Evolutionary conservation across 2,329 filamentous ascomycete genomes (phyloP).

Genomic region (Ascochyta clinopodiicola): DNA sequence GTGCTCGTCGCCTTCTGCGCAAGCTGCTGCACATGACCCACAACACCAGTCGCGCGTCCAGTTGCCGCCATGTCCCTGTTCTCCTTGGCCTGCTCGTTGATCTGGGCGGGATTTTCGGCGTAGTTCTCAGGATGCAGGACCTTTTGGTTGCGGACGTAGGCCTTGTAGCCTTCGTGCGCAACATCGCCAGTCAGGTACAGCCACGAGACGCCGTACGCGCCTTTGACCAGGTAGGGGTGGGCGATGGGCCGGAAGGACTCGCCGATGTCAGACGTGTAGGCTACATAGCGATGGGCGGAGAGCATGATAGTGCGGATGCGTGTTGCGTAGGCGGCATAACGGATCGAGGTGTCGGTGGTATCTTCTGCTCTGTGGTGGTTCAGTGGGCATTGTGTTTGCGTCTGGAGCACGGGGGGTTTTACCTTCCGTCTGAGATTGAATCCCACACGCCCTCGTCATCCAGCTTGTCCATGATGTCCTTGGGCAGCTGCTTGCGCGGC

Average conservation of each 20-base stretch:
- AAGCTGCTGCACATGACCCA: conserved; percentile 31
- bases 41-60: conserved; percentile 27
- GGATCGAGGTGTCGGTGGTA: conserved; percentile 82
- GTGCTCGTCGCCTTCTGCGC: conserved; percentile 30
- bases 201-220: conserved; percentile 92
- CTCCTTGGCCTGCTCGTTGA: conserved; percentile 43
- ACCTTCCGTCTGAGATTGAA: conserved; percentile 80
- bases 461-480: conserved; percentile 61
- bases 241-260: conserved; percentile 94
- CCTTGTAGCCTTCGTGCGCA: conserved; percentile 90
- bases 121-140: conserved; percentile 70
- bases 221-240: conserved; percentile 79
- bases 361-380: conserved; percentile 66
- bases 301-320: conserved; percentile 85
- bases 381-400: not conserved
- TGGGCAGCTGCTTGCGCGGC: conserved; percentile 60
- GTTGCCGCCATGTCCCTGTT: conserved; percentile 39
- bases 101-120: conserved; percentile 6
- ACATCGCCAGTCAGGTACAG: conserved; percentile 91
- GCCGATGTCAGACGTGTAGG: conserved; percentile 95
- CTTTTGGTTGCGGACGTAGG: conserved; percentile 85
- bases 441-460: conserved; percentile 75
- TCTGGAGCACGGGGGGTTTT: conserved; percentile 49
- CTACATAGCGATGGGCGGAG: conserved; percentile 92
- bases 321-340: conserved; percentile 91